Conservation (phyloP, 2,329 filamentous ascomycete species). For the Paracorniculantispora psalliotae region DNA sequence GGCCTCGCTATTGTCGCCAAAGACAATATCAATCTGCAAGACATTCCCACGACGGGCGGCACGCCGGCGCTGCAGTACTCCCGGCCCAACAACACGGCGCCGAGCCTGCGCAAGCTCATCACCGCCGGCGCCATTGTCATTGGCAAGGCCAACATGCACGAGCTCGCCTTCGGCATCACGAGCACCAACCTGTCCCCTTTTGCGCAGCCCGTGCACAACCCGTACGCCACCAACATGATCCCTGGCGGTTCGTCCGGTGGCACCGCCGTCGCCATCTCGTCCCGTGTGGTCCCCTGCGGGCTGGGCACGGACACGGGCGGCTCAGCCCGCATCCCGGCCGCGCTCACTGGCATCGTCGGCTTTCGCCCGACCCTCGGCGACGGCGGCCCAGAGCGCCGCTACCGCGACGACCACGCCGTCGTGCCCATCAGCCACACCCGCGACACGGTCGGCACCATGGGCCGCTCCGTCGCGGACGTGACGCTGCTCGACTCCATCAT, state of each 20-base stretch:
- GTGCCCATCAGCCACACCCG: conserved; percentile 14
- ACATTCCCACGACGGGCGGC: conserved; percentile 15
- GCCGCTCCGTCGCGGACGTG: conserved; percentile 12
- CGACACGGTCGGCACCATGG: conserved; percentile 14
- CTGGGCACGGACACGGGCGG: conserved; percentile 21
- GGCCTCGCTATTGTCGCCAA: conserved; percentile 20
- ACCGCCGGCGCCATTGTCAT: conserved; percentile 25
- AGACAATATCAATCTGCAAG: conserved; percentile 19
- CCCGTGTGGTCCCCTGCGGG: conserved; percentile 18
- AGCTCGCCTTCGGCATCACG: conserved; percentile 17
- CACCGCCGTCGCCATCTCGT: conserved; percentile 18
- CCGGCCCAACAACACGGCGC: conserved; percentile 15
- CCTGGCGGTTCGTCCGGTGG: conserved; percentile 20
- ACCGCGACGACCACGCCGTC: conserved; percentile 13
- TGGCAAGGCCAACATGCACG: conserved; percentile 51
- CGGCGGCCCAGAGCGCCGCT: conserved; percentile 15
- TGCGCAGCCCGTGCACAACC: conserved; percentile 17
- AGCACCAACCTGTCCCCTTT: conserved; percentile 18
- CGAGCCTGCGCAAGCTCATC: conserved; percentile 18
- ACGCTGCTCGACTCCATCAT: conserved; percentile 15
- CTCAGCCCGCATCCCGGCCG: conserved; percentile 18
- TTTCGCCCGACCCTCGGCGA: conserved; percentile 18
- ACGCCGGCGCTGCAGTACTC: conserved; percentile 15
- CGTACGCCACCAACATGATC: conserved; percentile 15
- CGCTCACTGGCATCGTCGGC: conserved; percentile 18